These are phyloP conservation scores for Russula olivacea DNA, from an alignment of 768 basidiomycete species.

Conservation along the genomic window DNA sequence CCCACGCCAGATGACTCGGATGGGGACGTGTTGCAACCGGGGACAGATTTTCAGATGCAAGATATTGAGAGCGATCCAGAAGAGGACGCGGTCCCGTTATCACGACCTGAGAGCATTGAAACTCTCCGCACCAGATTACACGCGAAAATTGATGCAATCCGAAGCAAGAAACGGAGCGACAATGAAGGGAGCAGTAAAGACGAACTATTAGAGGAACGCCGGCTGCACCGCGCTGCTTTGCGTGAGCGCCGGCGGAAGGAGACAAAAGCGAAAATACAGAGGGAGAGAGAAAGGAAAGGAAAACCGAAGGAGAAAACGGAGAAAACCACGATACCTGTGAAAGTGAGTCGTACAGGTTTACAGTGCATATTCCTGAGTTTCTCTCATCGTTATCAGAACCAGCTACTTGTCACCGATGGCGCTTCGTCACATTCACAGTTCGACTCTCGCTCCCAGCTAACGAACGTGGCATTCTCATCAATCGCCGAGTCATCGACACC, in stretches of 20 bases:
- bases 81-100: slow-evolving; percentile 53
- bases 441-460: slow-evolving; percentile 33
- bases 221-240: slow-evolving; percentile 71
- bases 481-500: slow-evolving; percentile 44
- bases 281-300: slow-evolving; percentile 51
- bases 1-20: slow-evolving; percentile 30
- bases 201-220: slow-evolving; percentile 73
- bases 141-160: slow-evolving; percentile 64
- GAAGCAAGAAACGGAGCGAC: slow-evolving; percentile 35
- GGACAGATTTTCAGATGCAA: slow-evolving; percentile 34
- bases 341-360: slow-evolving; percentile 38
- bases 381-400: slow-evolving; percentile 42
- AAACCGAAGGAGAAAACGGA: slow-evolving; percentile 41
- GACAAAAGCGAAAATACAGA: slow-evolving; percentile 74
- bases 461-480: slow-evolving; percentile 68
- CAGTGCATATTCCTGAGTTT: neutral
- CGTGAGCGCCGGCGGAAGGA: slow-evolving; percentile 81
- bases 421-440: slow-evolving; percentile 26
- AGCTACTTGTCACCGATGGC: slow-evolving; percentile 64
- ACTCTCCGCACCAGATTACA: slow-evolving; percentile 69
- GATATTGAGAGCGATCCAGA: slow-evolving; percentile 33
- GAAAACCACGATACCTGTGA: slow-evolving; percentile 42
- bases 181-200: slow-evolving; percentile 62
- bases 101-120: slow-evolving; percentile 53
- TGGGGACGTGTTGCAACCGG: slow-evolving; percentile 34